Base-by-base conservation (phyloP, 1,284 basidiomycete species). In the Sporisorium reilianum region DNA sequence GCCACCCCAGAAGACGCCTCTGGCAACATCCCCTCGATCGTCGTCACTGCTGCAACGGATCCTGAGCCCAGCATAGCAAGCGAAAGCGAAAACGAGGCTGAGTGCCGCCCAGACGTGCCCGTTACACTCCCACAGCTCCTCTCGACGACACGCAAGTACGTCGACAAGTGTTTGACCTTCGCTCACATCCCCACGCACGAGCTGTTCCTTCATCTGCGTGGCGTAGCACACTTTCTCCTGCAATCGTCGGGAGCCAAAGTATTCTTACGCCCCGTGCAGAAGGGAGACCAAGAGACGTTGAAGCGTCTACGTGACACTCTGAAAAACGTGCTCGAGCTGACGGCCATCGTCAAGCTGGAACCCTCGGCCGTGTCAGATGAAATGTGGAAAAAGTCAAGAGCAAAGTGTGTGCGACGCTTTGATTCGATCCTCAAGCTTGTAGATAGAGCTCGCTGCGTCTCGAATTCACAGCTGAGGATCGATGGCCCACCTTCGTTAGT, bases 31-130 rank as follows among this genome's bases (percentile, higher is more conserved):
- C 60, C 60, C 2, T 38, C 28, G 20, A 62, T 62, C 30, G 46
- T 55, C 60, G 30, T 62, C 38, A 62, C 60, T 32, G 40, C 45
- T 5, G 40, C 53, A 30, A 36, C 26, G 9, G 44, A 16, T 2
- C 5, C 2, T 6, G 25, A 40, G 25, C 34, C 12, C 2, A 23
- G 36, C 40, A 41, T 32, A 22, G 7, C 5, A n/a, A n/a, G n/a
- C n/a, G n/a, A n/a, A 16, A 20, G 30, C 41, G 9, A 30, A 7
- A 20, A 4, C 14, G 30, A 36, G 14, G 26, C 28, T 44, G 50
- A 5, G 18, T 2, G n/a, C 18, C 30, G n/a, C 5, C 20, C 48
- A 14, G 11, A 14, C 5, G 12, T 6, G 7, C 32, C 32, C 1
- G 12, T 23, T 12, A 34, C 49, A 7, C 16, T 38, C 5, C 22